Evolutionary conservation across 2,329 filamentous ascomycete species (phyloP).

Genomic region (Phyllosticta ampelicida): DNA sequence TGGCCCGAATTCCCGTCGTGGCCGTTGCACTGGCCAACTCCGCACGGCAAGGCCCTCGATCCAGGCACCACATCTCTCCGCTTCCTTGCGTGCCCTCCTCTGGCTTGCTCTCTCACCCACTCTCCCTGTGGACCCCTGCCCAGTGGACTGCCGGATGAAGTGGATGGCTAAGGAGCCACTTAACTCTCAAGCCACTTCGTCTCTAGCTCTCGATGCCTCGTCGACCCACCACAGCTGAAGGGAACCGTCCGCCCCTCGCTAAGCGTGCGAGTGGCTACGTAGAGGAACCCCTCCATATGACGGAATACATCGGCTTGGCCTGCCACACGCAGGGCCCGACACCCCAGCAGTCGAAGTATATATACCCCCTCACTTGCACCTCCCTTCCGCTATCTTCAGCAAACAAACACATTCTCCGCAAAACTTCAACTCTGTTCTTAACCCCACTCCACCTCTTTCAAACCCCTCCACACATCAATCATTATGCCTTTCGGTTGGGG

Average conservation of each 20-base stretch:
- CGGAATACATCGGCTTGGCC: background rate
- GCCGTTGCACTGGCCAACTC: background rate
- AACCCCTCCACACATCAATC: background rate
- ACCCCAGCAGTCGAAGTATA: slow-evolving; percentile 1
- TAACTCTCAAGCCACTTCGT: background rate
- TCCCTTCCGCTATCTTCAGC: background rate
- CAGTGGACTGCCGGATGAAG: background rate
- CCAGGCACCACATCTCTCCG: slow-evolving; percentile 3
- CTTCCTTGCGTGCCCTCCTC: background rate
- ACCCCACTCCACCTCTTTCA: background rate
- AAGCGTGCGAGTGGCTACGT: background rate
- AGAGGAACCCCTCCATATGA: background rate
- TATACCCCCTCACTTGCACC: slow-evolving; percentile 1
- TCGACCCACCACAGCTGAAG: background rate
- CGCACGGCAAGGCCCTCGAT: background rate
- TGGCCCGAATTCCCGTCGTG: slow-evolving; percentile 2
- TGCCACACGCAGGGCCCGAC: background rate
- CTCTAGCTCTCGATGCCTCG: background rate
- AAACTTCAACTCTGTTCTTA: background rate
- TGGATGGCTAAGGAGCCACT: background rate
- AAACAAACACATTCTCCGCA: background rate
- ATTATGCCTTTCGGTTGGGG: slow-evolving; percentile 31
- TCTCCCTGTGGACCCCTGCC: background rate
- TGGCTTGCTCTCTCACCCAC: background rate
- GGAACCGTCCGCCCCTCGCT: background rate